phyloP scores from a whole-genome alignment of 352 stramenopile species.

The Phytophthora tentaculata region DNA sequence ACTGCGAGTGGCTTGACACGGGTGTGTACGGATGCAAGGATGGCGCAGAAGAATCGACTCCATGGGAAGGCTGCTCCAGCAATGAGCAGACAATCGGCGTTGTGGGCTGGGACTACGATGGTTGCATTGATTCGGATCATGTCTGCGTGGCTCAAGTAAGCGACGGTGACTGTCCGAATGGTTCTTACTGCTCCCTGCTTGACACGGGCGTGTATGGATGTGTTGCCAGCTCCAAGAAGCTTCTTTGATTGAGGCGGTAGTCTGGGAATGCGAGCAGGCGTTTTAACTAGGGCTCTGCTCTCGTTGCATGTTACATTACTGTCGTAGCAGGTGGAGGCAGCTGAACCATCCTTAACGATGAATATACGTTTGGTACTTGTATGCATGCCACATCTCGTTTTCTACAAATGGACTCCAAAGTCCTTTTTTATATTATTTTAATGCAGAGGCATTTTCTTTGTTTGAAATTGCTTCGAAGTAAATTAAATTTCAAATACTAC shows the following conservation, averaged over 20 bases:
- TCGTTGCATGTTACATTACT: constrained; percentile 3
- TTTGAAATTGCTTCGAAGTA: no score
- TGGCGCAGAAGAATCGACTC: constrained; percentile 28
- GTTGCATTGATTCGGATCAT: constrained; percentile 26
- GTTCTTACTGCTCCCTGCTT: constrained; percentile 27
- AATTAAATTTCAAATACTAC: no score
- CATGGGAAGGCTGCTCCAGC: constrained; percentile 23
- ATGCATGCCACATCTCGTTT: no score
- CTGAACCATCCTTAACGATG: constrained; percentile 1
- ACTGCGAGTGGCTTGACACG: constrained; percentile 34
- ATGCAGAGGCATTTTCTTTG: no score
- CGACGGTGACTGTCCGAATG: constrained; percentile 22
- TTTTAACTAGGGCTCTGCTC: no score
- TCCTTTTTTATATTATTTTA: no score
- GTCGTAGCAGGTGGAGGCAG: neutral
- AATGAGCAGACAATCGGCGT: constrained; percentile 31
- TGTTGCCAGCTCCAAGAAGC: constrained; percentile 19
- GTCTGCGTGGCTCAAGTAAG: constrained; percentile 28
- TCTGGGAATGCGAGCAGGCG: no score
- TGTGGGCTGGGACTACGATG: constrained; percentile 30
- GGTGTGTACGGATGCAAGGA: constrained; percentile 38
- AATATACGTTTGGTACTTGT: constrained; percentile 9
- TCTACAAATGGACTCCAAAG: no score
- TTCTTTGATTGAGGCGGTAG: constrained; percentile 4
- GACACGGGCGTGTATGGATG: constrained; percentile 33